Percentiles rank a stretch among this genome's conserved stretches.
Conservation (phyloP, 2,329 filamentous ascomycete species). For the Exserohilum turcica region DNA sequence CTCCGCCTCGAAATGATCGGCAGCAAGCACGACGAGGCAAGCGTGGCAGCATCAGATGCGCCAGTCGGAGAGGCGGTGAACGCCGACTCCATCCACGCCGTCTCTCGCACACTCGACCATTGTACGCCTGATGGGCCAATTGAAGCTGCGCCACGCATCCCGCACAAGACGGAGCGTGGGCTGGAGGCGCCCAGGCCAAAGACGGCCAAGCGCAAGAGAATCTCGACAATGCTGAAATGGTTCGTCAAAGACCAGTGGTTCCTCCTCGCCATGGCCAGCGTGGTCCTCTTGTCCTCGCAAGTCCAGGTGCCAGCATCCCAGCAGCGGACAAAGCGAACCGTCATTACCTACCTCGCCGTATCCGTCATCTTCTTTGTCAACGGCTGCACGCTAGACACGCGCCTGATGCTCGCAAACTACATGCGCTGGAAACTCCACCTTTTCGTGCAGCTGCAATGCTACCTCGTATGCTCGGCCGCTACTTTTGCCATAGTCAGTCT, state of each 20-base stretch:
- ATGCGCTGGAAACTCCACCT: slow-evolving; percentile 71
- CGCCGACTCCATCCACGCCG: not conserved
- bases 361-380: slow-evolving; percentile 73
- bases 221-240: slow-evolving; percentile 27
- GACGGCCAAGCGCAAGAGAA: slow-evolving; percentile 9
- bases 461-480: slow-evolving; percentile 67
- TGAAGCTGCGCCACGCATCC: not conserved
- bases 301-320: slow-evolving; percentile 62
- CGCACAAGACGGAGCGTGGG: not conserved
- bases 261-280: slow-evolving; percentile 63
- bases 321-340: slow-evolving; percentile 55
- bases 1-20: too few species aligned
- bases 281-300: slow-evolving; percentile 60
- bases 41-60: too few species aligned
- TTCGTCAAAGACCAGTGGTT: slow-evolving; percentile 66
- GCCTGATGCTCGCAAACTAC: slow-evolving; percentile 65
- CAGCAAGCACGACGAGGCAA: too few species aligned
- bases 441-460: slow-evolving; percentile 70
- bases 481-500: slow-evolving; percentile 63
- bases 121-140: not conserved
- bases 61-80: not conserved
- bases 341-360: slow-evolving; percentile 70
- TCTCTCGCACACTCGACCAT: not conserved
- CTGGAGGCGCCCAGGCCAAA: not conserved
- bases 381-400: slow-evolving; percentile 69